Conservation (phyloP, 495 filamentous ascomycete genomes). For the Penicillium desertorum region DNA sequence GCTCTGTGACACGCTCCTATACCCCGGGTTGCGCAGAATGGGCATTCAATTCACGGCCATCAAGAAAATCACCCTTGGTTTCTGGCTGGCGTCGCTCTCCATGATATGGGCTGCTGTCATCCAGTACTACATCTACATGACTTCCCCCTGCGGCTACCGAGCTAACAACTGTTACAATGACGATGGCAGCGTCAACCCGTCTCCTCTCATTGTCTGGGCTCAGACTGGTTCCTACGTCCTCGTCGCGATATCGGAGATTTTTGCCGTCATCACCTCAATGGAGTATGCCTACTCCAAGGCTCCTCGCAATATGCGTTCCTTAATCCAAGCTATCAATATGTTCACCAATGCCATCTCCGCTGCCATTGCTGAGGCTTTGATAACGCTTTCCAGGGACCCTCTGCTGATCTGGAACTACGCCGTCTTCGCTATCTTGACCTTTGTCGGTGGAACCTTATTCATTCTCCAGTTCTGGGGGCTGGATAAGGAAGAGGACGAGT, state of each 20-base stretch:
- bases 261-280: conserved; percentile 64
- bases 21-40: not conserved
- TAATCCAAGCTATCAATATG: conserved; percentile 58
- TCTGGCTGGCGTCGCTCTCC: not conserved
- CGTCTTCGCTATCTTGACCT: not conserved
- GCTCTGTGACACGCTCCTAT: conserved; percentile 51
- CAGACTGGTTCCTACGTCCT: conserved; percentile 35
- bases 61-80: not conserved
- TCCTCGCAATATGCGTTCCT: conserved; percentile 73
- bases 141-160: not conserved
- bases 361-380: not conserved
- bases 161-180: not conserved
- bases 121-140: not conserved
- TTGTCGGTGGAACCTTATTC: conserved; percentile 4
- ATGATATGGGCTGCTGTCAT: not conserved
- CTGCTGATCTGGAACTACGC: not conserved
- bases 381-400: not conserved
- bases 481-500: conserved; percentile 62
- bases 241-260: conserved; percentile 65
- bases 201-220: not conserved
- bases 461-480: conserved; percentile 55
- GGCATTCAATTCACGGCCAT: not conserved
- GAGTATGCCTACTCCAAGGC: conserved; percentile 82
- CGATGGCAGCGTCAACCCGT: not conserved
- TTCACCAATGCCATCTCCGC: not conserved